Conservation (phyloP, 148 eudicot species). For the Diospyros kaki region DNA sequence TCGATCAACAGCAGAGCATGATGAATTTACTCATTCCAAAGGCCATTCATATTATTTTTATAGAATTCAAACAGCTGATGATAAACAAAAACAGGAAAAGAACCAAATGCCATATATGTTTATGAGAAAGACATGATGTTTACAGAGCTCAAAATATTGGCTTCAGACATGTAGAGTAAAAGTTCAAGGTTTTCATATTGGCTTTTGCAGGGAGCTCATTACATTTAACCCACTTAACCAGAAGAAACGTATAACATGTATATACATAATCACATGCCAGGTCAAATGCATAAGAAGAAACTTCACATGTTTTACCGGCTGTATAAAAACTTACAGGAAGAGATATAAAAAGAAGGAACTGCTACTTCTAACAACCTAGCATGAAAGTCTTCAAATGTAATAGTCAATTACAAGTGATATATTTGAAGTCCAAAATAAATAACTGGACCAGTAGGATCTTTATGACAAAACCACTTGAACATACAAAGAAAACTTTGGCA, state of each 20-base stretch:
- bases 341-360: conserved; percentile 1
- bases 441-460: background rate
- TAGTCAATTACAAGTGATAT: background rate
- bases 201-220: background rate
- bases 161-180: background rate
- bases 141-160: background rate
- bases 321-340: too few relatives aligned
- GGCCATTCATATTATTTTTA: background rate
- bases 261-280: background rate
- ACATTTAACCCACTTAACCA: background rate
- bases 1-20: background rate
- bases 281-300: too few relatives aligned
- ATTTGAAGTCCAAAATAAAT: background rate
- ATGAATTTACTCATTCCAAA: conserved; percentile 1
- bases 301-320: too few relatives aligned
- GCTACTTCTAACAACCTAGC: background rate
- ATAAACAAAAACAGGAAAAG: too few relatives aligned
- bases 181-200: background rate
- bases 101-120: background rate
- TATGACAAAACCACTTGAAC: background rate
- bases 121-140: background rate
- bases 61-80: conserved; percentile 2
- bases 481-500: background rate
- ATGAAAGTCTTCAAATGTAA: background rate
- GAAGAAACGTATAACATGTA: background rate